Base-by-base conservation (phyloP, 2,329 filamentous ascomycete genomes). In the Arthrobotrys iridis region DNA sequence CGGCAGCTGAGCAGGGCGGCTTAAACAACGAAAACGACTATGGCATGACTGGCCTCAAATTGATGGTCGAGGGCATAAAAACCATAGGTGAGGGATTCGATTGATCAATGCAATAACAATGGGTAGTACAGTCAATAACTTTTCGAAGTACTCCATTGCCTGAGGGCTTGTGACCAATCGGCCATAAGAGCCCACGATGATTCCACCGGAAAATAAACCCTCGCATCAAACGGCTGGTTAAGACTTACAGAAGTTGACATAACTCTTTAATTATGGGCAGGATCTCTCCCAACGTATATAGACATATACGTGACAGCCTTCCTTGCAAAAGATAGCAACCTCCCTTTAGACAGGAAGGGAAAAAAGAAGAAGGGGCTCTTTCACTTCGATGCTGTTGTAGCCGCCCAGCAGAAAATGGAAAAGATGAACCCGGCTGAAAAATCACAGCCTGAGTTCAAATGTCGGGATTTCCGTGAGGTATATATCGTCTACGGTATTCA, bases 191-290 rank as follows among this genome's bases (percentile, higher is more conserved):
- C 45, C 45, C 24, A 28, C 22, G 45, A 48, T 15, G 10, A 45
- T 13, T n/a, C n/a, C n/a, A n/a, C n/a, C n/a, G n/a, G n/a, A 52
- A 52, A 33, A 65, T 7, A 18, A 45, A 70, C n/a, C n/a, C n/a
- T n/a, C n/a, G n/a, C n/a, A n/a, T n/a, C n/a, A n/a, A n/a, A n/a
- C n/a, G n/a, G n/a, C n/a, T n/a, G n/a, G n/a, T n/a, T n/a, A n/a
- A n/a, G n/a, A n/a, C 65, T 70, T 70, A 70, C 65, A 30, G 65
- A 70, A 70, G 57, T 70, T 52, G 65, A 62, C 65, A 70, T 70
- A 62, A 55, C 62, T 70, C 45, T 70, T 43, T 60, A 55, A 58
- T 62, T 30, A 35, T 62, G 55, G 45, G 52, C 33, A 22, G 33
- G 20, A 46, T 33, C 41, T 52, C 33, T 20, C 52, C 55, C 55